Evolutionary conservation across 2,329 filamentous ascomycete genomes (phyloP).

Genomic region (Mariannaea sp.): DNA sequence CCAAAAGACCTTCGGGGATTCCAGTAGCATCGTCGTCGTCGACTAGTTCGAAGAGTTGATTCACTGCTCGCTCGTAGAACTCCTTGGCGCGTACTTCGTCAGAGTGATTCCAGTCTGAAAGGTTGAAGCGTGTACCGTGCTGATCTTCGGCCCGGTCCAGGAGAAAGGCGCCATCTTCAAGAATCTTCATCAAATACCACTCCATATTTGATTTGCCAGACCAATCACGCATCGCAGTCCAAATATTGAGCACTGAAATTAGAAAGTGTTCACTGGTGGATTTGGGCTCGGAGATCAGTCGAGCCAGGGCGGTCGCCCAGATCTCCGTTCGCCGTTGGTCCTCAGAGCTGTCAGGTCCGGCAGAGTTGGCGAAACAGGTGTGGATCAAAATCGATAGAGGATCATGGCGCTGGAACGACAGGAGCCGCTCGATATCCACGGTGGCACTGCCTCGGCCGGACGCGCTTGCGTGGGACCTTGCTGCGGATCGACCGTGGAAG

Average conservation of each 20-base stretch:
- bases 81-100: conserved; percentile 83
- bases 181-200: conserved; percentile 91
- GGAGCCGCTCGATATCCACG: conserved; percentile 75
- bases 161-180: conserved; percentile 90
- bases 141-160: conserved; percentile 84
- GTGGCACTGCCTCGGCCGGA: conserved; percentile 54
- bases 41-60: conserved; percentile 81
- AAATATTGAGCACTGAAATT: conserved; percentile 83
- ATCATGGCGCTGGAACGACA: conserved; percentile 89
- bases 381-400: conserved; percentile 83
- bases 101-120: conserved; percentile 74
- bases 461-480: conserved; percentile 51
- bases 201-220: conserved; percentile 88
- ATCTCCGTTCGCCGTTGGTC: conserved; percentile 79
- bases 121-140: conserved; percentile 70
- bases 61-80: conserved; percentile 83
- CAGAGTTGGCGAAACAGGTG: conserved; percentile 86
- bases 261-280: conserved; percentile 80
- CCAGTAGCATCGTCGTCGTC: conserved; percentile 83
- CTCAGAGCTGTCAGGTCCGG: conserved; percentile 80
- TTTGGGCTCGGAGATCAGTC: conserved; percentile 77
- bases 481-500: conserved; percentile 61
- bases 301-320: conserved; percentile 87
- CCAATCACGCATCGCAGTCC: conserved; percentile 87
- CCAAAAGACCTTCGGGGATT: conserved; percentile 83